Evolutionary conservation across 73 alveolate genomes (phyloP).

Genomic region (Durusdinium trenchii): DNA sequence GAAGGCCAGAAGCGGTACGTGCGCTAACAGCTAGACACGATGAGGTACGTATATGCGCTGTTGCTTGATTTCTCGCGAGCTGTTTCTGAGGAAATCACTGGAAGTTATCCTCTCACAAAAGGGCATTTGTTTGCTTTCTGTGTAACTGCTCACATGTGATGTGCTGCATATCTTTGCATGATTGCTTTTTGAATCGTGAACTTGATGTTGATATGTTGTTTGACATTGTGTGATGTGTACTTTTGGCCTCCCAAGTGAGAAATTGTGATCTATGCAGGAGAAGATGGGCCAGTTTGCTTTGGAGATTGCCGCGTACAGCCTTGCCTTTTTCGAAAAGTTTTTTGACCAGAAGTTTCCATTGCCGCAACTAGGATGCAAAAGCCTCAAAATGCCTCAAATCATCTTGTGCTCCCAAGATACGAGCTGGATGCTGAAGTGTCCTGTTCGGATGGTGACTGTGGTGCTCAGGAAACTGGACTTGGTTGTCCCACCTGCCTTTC

Average conservation of each 20-base stretch:
- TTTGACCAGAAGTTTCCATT: constrained; percentile 97
- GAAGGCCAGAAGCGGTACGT: constrained; percentile 97
- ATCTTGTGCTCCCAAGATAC: neutral
- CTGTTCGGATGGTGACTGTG: neutral
- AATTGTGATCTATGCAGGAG: neutral
- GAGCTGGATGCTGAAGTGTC: neutral
- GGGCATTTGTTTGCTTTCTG: no score
- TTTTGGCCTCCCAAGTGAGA: neutral
- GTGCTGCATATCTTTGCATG: no score
- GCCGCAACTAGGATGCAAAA: neutral
- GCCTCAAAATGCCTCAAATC: neutral
- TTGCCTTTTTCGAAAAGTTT: constrained; percentile 96
- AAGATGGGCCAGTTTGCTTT: constrained; percentile 95
- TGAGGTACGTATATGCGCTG: no score
- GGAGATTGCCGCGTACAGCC: constrained; percentile 93
- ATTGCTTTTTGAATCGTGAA: no score
- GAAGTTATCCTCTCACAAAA: no score
- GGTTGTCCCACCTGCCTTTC: constrained; percentile 97
- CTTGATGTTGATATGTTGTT: no score
- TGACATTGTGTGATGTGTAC: no score
- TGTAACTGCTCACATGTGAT: no score
- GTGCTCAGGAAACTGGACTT: constrained; percentile 96
- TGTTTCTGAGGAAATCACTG: no score
- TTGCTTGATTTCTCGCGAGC: no score
- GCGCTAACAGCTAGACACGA: no score